Conservation (phyloP, 768 basidiomycete genomes). For the Hebeloma cylindrosporum region DNA sequence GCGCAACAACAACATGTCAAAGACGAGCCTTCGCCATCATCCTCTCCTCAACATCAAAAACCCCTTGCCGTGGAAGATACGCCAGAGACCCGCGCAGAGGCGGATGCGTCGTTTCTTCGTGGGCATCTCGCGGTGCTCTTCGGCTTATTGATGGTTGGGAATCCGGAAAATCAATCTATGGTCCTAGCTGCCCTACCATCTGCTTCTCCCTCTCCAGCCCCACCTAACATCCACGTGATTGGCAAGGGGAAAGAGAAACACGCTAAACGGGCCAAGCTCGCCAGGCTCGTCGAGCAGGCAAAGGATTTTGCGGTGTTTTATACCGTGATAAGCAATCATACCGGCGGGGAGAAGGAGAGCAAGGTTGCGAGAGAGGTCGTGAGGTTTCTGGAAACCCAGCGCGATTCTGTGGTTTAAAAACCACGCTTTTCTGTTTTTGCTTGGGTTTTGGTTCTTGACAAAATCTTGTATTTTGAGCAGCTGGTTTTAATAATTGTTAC, state of each 20-base stretch:
- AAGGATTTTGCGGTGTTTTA: constrained; percentile 51
- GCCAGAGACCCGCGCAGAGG: constrained; percentile 26
- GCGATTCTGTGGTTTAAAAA: constrained; percentile 20
- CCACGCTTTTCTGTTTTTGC: neutral
- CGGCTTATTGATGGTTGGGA: constrained; percentile 50
- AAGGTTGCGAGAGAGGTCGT: constrained; percentile 51
- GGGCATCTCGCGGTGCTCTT: constrained; percentile 78
- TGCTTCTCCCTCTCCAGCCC: neutral
- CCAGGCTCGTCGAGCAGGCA: constrained; percentile 42
- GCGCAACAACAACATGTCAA: constrained; percentile 34
- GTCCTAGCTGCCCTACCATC: constrained; percentile 28
- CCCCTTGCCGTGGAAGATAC: constrained; percentile 17
- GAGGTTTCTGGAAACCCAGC: constrained; percentile 48
- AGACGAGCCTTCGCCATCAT: constrained; percentile 16
- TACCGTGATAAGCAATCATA: constrained; percentile 24
- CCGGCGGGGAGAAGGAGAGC: constrained; percentile 36
- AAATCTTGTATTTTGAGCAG: no score
- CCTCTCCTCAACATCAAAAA: no score
- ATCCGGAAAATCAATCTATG: constrained; percentile 32
- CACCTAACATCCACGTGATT: neutral
- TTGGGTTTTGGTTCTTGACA: neutral
- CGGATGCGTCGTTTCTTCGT: constrained; percentile 55
- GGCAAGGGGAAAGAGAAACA: neutral
- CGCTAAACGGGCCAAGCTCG: constrained; percentile 28
- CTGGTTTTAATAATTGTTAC: no score